A percentile compares a stretch with the other conserved stretches of the same genome.
phyloP scores from a whole-genome alignment of 2,329 filamentous ascomycete species.

The Paracoccidioides lutzii region DNA sequence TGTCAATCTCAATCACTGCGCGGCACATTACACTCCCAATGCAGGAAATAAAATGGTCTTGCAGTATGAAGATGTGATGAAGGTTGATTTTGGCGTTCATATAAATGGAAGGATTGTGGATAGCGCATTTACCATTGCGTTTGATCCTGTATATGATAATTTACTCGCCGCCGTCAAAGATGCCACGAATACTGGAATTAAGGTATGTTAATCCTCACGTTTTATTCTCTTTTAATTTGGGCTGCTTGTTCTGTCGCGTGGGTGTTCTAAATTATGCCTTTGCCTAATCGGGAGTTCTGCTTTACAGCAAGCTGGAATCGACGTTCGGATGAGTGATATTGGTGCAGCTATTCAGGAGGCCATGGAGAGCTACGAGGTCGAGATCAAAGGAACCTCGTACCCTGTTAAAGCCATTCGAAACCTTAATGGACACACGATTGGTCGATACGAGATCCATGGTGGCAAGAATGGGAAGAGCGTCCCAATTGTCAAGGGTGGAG shows the following conservation, averaged over 20 bases:
- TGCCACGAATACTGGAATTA: slow-evolving; percentile 63
- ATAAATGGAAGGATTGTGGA: slow-evolving; percentile 60
- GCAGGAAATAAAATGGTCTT: slow-evolving; percentile 66
- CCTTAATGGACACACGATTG: slow-evolving; percentile 79
- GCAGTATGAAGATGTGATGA: slow-evolving; percentile 56
- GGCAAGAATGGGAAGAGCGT: slow-evolving; percentile 80
- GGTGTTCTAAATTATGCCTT: background rate
- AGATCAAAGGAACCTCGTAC: slow-evolving; percentile 64
- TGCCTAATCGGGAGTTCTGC: background rate
- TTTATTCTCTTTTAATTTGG: background rate
- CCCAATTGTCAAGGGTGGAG: slow-evolving; percentile 78
- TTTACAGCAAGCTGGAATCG: slow-evolving; percentile 67
- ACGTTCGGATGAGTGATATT: slow-evolving; percentile 77
- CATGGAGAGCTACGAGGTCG: slow-evolving; percentile 87
- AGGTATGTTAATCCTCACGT: slow-evolving; percentile 25
- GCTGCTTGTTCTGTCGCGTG: too few relatives aligned
- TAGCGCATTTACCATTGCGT: slow-evolving; percentile 57
- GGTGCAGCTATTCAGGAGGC: slow-evolving; percentile 74
- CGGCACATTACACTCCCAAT: slow-evolving; percentile 78
- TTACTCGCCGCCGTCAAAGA: slow-evolving; percentile 54
- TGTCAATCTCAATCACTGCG: slow-evolving; percentile 70
- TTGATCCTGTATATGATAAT: slow-evolving; percentile 56
- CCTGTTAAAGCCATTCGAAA: slow-evolving; percentile 78
- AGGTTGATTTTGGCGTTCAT: slow-evolving; percentile 60
- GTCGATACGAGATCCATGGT: slow-evolving; percentile 80